Percentiles rank a stretch among this genome's conserved stretches.
Conservation (phyloP, 331 rosid genomes). For the Cucumis variabilis region DNA sequence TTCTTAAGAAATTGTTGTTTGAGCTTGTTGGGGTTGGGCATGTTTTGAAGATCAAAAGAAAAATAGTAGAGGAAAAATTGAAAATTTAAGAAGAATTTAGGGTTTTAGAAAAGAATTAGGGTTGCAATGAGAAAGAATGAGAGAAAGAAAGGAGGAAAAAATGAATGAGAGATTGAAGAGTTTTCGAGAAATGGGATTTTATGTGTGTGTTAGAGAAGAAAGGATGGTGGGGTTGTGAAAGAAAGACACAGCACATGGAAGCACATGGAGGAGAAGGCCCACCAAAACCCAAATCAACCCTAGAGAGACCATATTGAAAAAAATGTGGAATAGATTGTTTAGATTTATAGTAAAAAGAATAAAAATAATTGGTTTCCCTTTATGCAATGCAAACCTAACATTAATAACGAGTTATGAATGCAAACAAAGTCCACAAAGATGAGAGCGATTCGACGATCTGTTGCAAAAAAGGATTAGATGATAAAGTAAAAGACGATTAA, state of each 20-base stretch:
- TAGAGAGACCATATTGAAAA: slow-evolving; percentile 47
- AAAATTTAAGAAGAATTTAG: not conserved
- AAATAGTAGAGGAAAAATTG: not conserved
- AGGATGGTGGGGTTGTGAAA: slow-evolving; percentile 65
- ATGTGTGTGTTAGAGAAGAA: slow-evolving; percentile 57
- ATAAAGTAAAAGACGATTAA: no score
- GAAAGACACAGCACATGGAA: slow-evolving; percentile 93
- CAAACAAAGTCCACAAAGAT: slow-evolving; percentile 45
- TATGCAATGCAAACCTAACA: slow-evolving; percentile 54
- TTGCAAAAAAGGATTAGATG: not conserved
- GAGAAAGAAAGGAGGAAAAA: slow-evolving; percentile 22
- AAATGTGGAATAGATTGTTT: not conserved
- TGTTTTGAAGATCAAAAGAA: slow-evolving; percentile 34
- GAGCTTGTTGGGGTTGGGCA: slow-evolving; percentile 50
- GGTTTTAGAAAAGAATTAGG: slow-evolving; percentile 20
- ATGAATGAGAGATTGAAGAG: slow-evolving; percentile 46
- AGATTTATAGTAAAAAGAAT: slow-evolving; percentile 35
- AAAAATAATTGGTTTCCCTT: slow-evolving; percentile 35
- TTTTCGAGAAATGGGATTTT: slow-evolving; percentile 33
- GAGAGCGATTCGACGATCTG: not conserved
- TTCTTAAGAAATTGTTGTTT: slow-evolving; percentile 63
- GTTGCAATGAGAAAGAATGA: not conserved
- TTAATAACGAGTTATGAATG: slow-evolving; percentile 61
- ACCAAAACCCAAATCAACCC: slow-evolving; percentile 58
- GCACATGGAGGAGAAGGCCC: slow-evolving; percentile 91